Conservation (phyloP, 371 early-diverging fungal species). For the Batkoa obscura region DNA sequence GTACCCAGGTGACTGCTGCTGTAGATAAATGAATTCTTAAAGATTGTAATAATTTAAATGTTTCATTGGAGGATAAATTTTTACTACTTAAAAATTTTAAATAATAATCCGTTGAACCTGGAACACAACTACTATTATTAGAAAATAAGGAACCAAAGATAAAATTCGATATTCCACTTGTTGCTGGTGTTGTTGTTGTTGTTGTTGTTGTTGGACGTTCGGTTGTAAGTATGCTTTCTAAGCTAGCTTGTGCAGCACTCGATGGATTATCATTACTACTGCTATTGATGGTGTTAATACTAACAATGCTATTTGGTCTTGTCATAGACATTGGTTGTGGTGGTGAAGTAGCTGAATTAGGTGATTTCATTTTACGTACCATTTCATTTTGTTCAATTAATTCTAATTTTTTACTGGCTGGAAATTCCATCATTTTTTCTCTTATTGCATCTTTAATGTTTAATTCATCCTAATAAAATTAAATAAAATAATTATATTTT, state of each 20-base stretch:
- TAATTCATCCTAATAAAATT: slow-evolving; percentile 21
- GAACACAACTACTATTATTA: background rate
- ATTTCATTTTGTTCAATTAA: slow-evolving; percentile 28
- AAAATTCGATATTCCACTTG: slow-evolving; percentile 5
- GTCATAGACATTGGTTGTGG: slow-evolving; percentile 11
- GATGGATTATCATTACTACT: slow-evolving; percentile 5
- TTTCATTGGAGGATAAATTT: slow-evolving; percentile 12
- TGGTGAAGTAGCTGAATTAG: background rate
- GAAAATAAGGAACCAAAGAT: background rate
- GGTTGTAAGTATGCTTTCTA: slow-evolving; percentile 3
- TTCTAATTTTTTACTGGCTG: slow-evolving; percentile 22
- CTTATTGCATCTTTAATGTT: slow-evolving; percentile 29
- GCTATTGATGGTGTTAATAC: background rate
- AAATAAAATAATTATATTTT: background rate
- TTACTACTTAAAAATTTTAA: slow-evolving; percentile 4
- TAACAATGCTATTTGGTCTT: slow-evolving; percentile 9
- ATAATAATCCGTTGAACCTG: slow-evolving; percentile 3
- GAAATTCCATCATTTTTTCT: slow-evolving; percentile 24
- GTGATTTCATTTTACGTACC: slow-evolving; percentile 13
- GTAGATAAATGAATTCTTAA: slow-evolving; percentile 25
- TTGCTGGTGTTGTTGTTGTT: too few relatives aligned
- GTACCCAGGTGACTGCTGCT: slow-evolving; percentile 31
- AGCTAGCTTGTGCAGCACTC: slow-evolving; percentile 2
- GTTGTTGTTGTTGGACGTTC: slow-evolving; percentile 11
- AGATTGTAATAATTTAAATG: slow-evolving; percentile 27